Conservation (phyloP, 352 stramenopile species). For the Globisporangium cylindrosporum region DNA sequence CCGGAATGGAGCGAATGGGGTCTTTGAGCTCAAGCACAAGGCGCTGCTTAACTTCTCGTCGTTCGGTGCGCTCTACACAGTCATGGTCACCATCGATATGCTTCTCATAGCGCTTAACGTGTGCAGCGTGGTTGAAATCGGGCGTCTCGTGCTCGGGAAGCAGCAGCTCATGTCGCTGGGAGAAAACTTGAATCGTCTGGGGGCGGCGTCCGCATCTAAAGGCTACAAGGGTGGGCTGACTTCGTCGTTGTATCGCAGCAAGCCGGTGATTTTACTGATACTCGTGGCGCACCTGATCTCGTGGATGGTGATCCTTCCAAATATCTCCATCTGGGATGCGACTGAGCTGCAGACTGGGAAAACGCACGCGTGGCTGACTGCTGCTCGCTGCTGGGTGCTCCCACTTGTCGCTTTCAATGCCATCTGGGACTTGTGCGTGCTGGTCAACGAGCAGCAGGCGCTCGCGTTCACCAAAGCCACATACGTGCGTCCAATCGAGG, state of each 20-base stretch:
- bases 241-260: constrained; percentile 36
- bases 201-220: constrained; percentile 5
- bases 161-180: constrained; percentile 17
- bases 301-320: constrained; percentile 49
- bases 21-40: constrained; percentile 26
- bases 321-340: constrained; percentile 27
- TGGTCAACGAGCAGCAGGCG: constrained; percentile 24
- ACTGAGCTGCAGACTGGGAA: constrained; percentile 20
- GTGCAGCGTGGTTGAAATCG: constrained; percentile 33
- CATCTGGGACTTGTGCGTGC: constrained; percentile 33
- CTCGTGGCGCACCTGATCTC: constrained; percentile 37
- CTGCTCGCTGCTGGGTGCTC: constrained; percentile 34
- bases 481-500: constrained; percentile 31
- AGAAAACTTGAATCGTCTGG: constrained; percentile 19
- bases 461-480: constrained; percentile 27
- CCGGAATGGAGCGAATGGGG: neutral
- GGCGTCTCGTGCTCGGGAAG: constrained; percentile 23
- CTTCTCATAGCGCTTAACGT: constrained; percentile 30
- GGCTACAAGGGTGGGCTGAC: constrained; percentile 37
- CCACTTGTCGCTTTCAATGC: constrained; percentile 35
- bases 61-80: constrained; percentile 42
- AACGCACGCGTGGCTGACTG: constrained; percentile 33
- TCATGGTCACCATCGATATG: constrained; percentile 42
- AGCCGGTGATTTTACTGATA: constrained; percentile 31
- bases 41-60: constrained; percentile 40